Evolutionary conservation across 1,284 basidiomycete genomes (phyloP), one percentile per base, ranked within the genome.

Genomic region (Blastosporella zonata): DNA sequence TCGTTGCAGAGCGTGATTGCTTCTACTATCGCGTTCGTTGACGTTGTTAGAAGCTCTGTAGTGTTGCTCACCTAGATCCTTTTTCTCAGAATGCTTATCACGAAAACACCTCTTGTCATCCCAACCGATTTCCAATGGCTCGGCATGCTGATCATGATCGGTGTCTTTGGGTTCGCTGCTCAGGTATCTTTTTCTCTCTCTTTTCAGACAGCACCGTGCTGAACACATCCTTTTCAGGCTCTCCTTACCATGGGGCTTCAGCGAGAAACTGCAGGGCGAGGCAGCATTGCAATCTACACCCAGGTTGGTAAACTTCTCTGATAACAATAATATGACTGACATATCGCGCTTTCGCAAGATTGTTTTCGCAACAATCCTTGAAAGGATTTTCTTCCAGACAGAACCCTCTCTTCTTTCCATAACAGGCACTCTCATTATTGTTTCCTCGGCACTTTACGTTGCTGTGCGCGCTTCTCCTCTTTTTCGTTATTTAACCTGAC

Each of bases 231-330:
- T 27, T 8, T 5, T 58, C 43, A 82, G 75, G 59, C 75, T 2
- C 67, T 84, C 3, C 60, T 85, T 27, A 82, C 81, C 0, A 73
- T 83, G 70, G 84, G 84, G 0, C 66, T 87, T 12, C 82, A 84
- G 59, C 73, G 79, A 10, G 84, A 87, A 61, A 78, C 80, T 0
- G 83, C 80, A 0, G 76, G 81, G 3, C 67, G 84, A 23, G 83
- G 78, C 0, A 70, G 78, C 0, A 73, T 86, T 64, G 83, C 77
- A 0, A 61, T 86, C 0, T 87, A 87, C 57, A 72, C 78, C 7
- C 79, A 82, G 62, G 81, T 78, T 49, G 38, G 43, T 40, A 13
- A 8, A 27, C 2, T 13, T 12, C 25, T n/a, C 18, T 20, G 15
- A 6, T 43, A 21, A 1, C 10, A n/a, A 7, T 22, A 40, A 1